Evolutionary conservation across 257 asterid species (phyloP).

Genomic region (Vinca minor): DNA sequence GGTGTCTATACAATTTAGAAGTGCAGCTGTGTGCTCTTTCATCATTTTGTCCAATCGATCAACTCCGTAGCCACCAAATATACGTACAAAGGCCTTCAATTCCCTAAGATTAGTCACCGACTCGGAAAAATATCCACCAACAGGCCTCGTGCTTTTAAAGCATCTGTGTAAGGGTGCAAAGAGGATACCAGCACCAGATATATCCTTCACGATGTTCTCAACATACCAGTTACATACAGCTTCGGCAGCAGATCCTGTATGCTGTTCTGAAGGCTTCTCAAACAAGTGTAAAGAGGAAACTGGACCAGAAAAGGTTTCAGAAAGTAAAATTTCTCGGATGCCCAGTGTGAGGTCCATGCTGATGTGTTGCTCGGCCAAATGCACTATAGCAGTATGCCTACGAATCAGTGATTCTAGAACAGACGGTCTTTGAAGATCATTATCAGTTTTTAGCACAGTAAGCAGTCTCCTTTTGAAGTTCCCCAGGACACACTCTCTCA

Average conservation of each 20-base stretch:
- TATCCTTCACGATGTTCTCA: conserved; percentile 87
- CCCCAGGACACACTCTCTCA: conserved; percentile 96
- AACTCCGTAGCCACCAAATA: conserved; percentile 93
- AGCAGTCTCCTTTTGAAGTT: conserved; percentile 88
- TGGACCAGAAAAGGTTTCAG: conserved; percentile 89
- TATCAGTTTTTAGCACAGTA: conserved; percentile 82
- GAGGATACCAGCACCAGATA: conserved; percentile 75
- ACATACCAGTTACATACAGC: conserved; percentile 92
- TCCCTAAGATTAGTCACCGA: conserved; percentile 75
- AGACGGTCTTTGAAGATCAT: conserved; percentile 94
- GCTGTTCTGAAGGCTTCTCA: conserved; percentile 76
- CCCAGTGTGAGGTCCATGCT: conserved; percentile 99
- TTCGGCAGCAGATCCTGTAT: conserved; percentile 81
- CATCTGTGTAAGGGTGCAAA: conserved; percentile 85
- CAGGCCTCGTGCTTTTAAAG: conserved; percentile 94
- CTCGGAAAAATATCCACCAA: conserved; percentile 91
- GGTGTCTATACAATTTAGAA: conserved; percentile 84
- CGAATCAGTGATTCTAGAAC: conserved; percentile 74
- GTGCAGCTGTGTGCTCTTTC: conserved; percentile 96
- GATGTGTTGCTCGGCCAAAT: conserved; percentile 94
- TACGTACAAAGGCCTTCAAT: conserved; percentile 71
- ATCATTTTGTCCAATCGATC: conserved; percentile 82
- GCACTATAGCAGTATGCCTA: conserved; percentile 79
- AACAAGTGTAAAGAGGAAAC: conserved; percentile 91
- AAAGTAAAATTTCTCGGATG: conserved; percentile 79